These are phyloP conservation scores for Akebia trifoliata DNA, from an alignment of 164 flowering plant species.

Conservation along the genomic window DNA sequence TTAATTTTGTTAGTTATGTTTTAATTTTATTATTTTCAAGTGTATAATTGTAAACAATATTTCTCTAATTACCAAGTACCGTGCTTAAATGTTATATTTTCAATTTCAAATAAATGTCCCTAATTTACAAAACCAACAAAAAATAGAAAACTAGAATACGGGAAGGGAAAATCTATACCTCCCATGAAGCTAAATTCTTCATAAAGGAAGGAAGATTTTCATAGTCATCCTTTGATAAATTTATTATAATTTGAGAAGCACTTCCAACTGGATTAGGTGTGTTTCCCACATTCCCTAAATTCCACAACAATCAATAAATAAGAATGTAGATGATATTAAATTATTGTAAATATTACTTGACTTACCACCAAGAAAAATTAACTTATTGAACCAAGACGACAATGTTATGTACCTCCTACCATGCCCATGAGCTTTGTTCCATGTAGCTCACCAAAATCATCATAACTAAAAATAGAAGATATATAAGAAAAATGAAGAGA, in stretches of 20 bases:
- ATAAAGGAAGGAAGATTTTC: slow-evolving; percentile 71
- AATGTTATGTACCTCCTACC: slow-evolving; percentile 22
- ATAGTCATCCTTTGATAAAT: slow-evolving; percentile 54
- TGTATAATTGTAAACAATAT: too few species aligned
- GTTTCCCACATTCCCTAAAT: slow-evolving; percentile 22
- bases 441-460: slow-evolving; percentile 4
- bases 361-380: neutral
- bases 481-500: neutral
- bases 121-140: neutral
- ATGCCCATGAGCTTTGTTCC: slow-evolving; percentile 5
- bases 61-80: neutral
- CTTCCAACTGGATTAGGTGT: slow-evolving; percentile 18
- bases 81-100: neutral
- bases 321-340: neutral
- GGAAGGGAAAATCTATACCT: slow-evolving; percentile 39
- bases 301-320: neutral
- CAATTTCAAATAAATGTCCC: neutral
- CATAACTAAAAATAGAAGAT: slow-evolving; percentile 6
- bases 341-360: neutral
- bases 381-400: slow-evolving; percentile 6
- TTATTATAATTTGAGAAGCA: slow-evolving; percentile 23
- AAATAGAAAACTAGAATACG: neutral
- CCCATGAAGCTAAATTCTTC: slow-evolving; percentile 74
- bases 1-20: too few species aligned
- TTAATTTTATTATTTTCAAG: too few species aligned